Base-by-base conservation (phyloP, 139 green algal species). In the Tetratostichococcus sp. region DNA sequence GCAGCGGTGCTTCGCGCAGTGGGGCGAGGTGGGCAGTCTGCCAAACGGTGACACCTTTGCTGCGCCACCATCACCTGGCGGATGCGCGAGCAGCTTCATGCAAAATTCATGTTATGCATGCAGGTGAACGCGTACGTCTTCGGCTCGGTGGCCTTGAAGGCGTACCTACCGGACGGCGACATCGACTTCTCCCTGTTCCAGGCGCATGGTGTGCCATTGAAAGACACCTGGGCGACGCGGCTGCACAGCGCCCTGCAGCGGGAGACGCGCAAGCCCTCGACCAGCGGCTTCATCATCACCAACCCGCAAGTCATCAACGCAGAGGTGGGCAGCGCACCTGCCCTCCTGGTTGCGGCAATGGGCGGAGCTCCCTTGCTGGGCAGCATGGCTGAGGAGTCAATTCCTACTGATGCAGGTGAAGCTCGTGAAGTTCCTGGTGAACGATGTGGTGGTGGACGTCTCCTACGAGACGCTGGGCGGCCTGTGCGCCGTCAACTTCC, bases 371-470 rank as follows among this genome's bases (percentile, higher is more conserved):
- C 22, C 62, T 31, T 14, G 28, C n/a, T 21, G 62, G 1, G 1
- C 5, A 21, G 5, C 62, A 69, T 14, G 62, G 5, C 28, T 32
- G 17, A 66, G 76, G 28, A 66, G n/a, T 21, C 68, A 76, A 30
- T 50, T 35, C 4, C 16, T 43, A 34, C n/a, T 16, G 62, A 17
- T 80, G 72, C 72, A 95, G 90, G 90, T 96, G 57, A 94, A 94
- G 75, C 86, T 99, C 62, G 81, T 98, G 31, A 99, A 99, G 83
- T 98, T 90, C 79, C 75, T 97, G 67, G 91, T 98, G 31, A 89
- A 95, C 76, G 93, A 95, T 80, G 92, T 98, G 35, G 90, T 98
- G 17, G 95, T 99, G n/a, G 95, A 99, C 80, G 89, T 99, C 17
- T 97, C 91, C 3, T 97, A 96, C 80, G 94, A 97, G 73, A 90